Base-by-base conservation (phyloP, 1,139 yeast species). In the Lodderomyces orthopsilosis region DNA sequence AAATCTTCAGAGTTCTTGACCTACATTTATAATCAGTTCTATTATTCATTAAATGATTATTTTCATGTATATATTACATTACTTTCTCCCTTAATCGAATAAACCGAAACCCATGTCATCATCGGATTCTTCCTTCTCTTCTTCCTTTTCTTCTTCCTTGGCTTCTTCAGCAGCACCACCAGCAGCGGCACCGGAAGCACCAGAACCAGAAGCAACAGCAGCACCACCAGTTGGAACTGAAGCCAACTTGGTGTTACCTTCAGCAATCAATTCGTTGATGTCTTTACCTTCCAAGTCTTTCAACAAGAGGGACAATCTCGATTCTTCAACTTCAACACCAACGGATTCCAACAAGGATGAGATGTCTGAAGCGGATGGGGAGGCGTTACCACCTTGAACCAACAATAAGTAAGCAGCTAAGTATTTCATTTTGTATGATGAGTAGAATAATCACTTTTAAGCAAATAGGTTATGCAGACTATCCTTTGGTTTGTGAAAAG, bases 51-150 rank as follows among this genome's bases (percentile, higher is more conserved):
- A 30, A 27, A 8, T 15, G 19, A 15, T 8, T 3, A 15, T 7
- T 14, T 30, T 30, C 34, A 30, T 30, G 34, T 17, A 30, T 17
- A 30, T 30, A 14, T 15, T 30, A 15, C 12, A 30, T 13, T 30
- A 30, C 19, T 7, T 15, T 30, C 19, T 15, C 18, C 12, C 34
- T 30, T 85, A 85, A 76, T 85, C 94, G 81, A 85, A 85, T 74
- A 85, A 80, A 77, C 93, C 93, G 85, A 85, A 82, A 61, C 91
- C 93, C 91, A 85, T 84, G 72, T 83, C 93, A 63, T 77, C 85
- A 67, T 83, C 90, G 54, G 76, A 70, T 66, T 62, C 68, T 37
- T 43, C 42, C 40, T 50, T 47, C 18, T 45, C 49, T 51, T 62
- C 57, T 51, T 60, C 66, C 57, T 59, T 70, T 54, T 61, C 73